Evolutionary conservation across 169 alveolate species (phyloP), one percentile per base, ranked within the genome.

Genomic region (Plasmodium cynomolgi): DNA sequence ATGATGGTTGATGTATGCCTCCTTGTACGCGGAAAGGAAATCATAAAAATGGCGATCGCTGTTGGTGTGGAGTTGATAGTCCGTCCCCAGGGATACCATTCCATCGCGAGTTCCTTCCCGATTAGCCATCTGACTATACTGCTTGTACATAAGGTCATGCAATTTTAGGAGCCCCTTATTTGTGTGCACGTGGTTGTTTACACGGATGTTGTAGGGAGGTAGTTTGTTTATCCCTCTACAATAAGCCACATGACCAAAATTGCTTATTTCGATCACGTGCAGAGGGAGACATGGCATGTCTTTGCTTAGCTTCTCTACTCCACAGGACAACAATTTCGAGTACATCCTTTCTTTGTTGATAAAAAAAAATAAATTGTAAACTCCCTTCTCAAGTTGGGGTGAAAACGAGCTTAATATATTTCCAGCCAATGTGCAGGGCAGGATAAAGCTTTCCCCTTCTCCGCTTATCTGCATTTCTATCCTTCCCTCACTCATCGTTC

Each of bases 381-480:
- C 54, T 58, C 94, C 94, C 44, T 54, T 80, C 47, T 37, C 74
- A 11, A 88, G 90, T 37, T 79, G 94, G 17, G 94, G 94, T 2
- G 72, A 88, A 79, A 79, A 88, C 4, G 82, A 79, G n/a, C 94
- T 88, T 88, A 88, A 58, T 5, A 88, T 33, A 58, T 88, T 88
- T 80, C 71, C 44, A 41, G 8, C 20, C 62, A 79, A 26, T 0
- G 8, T 79, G 33, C 90, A 79, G 47, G 94, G 94, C 3, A 88
- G 47, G 13, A n/a, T 58, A 88, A 54, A 88, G 1, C 50, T 23
- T 41, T 79, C 94, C 3, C 29, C 29, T 58, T 88, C 71, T 37
- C 94, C 94, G 37, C 81, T 88, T 88, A 88, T 58, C 71, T 88
- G 94, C 13, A 80, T 71, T 79, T 88, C 94, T 79, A 88, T 58